Base-by-base conservation (phyloP, 768 basidiomycete genomes). In the Serendipita sp. region DNA sequence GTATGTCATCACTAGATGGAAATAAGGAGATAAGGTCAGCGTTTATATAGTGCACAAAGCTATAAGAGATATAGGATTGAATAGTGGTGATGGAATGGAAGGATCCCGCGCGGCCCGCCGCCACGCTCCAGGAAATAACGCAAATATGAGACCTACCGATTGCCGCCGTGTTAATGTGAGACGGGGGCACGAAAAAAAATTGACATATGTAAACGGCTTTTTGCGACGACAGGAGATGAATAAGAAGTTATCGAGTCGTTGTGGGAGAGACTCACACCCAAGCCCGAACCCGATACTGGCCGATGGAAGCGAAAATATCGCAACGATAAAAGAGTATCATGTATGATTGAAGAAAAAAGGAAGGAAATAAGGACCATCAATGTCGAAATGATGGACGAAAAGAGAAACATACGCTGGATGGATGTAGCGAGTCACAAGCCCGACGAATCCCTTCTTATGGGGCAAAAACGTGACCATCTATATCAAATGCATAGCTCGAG, bases 371-470 rank as follows among this genome's bases (percentile, higher is more conserved):
- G n/a, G n/a, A n/a, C n/a, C n/a, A n/a, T n/a, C n/a, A n/a, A n/a
- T n/a, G n/a, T n/a, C n/a, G n/a, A n/a, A 58, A 7, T 28, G 11
- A 4, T 22, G 53, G 28, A 24, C n/a, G 45, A 7, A 48, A 48
- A 9, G n/a, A 28, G 30, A 31, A 4, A 58, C 53, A n/a, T 33
- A 58, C 53, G 53, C 53, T n/a, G 53, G 53, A 58, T 58, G 53
- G 4, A 58, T 24, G 24, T 58, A 58, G 11, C 53, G 22, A 26
- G 53, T 24, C 9, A 58, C 30, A 24, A 58, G 53, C 14, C 53
- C 53, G 17, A 58, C 30, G 53, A 58, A 58, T n/a, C 53, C 53
- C n/a, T 58, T 58, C n/a, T 58, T 58, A 24, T 58, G 53, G 4
- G 53, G 53, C 22, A 58, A 28, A 28, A 22, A 50, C 7, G 45